These are phyloP conservation scores for Pichiaceae sp. DNA, from an alignment of 1,139 yeast species.

Conservation along the genomic window DNA sequence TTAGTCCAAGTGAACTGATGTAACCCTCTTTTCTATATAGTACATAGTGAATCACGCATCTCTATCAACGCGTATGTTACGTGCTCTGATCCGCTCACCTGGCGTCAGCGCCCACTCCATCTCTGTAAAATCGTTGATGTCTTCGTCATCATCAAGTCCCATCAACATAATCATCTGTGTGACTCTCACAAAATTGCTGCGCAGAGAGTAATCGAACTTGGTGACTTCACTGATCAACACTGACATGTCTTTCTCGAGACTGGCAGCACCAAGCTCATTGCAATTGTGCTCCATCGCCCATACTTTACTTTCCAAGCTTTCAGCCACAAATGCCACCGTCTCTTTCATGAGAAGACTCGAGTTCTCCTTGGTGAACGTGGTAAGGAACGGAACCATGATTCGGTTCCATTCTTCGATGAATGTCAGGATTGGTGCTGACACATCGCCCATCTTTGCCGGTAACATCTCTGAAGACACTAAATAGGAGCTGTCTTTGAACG, in stretches of 20 bases:
- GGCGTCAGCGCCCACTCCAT: conserved; percentile 71
- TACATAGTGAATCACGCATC: conserved; percentile 5
- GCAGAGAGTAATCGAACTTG: conserved; percentile 55
- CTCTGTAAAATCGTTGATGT: conserved; percentile 23
- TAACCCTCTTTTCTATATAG: neutral
- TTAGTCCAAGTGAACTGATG: neutral
- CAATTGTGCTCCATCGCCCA: conserved; percentile 58
- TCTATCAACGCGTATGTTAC: conserved; percentile 40
- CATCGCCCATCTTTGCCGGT: conserved; percentile 26
- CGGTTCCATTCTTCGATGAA: conserved; percentile 60
- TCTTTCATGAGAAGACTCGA: conserved; percentile 42
- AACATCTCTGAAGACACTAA: conserved; percentile 21
- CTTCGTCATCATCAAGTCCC: conserved; percentile 70
- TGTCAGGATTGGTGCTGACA: conserved; percentile 18
- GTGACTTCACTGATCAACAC: conserved; percentile 59
- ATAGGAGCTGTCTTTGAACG: conserved; percentile 47
- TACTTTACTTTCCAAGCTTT: conserved; percentile 56
- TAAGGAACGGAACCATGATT: conserved; percentile 57
- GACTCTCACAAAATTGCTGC: conserved; percentile 71
- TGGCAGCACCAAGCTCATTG: conserved; percentile 78
- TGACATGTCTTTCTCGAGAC: conserved; percentile 76
- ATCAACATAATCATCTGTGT: conserved; percentile 78
- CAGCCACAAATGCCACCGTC: conserved; percentile 41
- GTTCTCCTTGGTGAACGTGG: conserved; percentile 43
- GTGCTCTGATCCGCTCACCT: conserved; percentile 58